Percentiles rank a stretch among this genome's conserved stretches.
Evolutionary conservation across 2,329 filamentous ascomycete genomes (phyloP).

Genomic region (Colletotrichum melonis): DNA sequence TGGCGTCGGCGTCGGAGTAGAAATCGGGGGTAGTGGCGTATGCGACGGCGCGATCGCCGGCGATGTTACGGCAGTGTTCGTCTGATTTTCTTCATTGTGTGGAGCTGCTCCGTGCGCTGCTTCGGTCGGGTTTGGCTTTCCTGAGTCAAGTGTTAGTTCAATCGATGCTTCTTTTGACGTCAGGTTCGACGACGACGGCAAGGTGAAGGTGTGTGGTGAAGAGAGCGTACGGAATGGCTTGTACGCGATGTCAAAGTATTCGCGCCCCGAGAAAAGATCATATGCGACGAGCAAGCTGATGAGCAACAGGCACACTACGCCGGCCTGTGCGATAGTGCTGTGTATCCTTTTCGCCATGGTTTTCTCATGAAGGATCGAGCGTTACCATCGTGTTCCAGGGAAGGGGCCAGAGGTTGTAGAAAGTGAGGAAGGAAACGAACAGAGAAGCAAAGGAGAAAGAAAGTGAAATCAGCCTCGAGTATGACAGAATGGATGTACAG

Average conservation of each 20-base stretch:
- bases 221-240: slow-evolving; percentile 14
- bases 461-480: neutral
- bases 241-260: slow-evolving; percentile 16
- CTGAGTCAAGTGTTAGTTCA: neutral
- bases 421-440: neutral
- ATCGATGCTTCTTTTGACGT: neutral
- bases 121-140: neutral
- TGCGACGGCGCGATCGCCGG: neutral
- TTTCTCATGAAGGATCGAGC: neutral
- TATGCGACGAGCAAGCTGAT: slow-evolving; percentile 7
- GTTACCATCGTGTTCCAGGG: neutral
- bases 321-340: neutral
- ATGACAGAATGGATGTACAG: neutral
- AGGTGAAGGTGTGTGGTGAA: neutral
- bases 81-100: slow-evolving; percentile 1
- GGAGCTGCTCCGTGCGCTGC: neutral
- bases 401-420: neutral
- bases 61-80: neutral
- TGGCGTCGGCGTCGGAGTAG: neutral
- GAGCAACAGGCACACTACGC: neutral
- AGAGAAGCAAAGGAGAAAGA: neutral
- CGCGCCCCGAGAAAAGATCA: slow-evolving; percentile 15
- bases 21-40: neutral
- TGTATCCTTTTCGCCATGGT: slow-evolving; percentile 3
- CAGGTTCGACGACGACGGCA: no score